Evolutionary conservation across 805 yeast genomes (phyloP).

Genomic region (Dipodascus albidus): DNA sequence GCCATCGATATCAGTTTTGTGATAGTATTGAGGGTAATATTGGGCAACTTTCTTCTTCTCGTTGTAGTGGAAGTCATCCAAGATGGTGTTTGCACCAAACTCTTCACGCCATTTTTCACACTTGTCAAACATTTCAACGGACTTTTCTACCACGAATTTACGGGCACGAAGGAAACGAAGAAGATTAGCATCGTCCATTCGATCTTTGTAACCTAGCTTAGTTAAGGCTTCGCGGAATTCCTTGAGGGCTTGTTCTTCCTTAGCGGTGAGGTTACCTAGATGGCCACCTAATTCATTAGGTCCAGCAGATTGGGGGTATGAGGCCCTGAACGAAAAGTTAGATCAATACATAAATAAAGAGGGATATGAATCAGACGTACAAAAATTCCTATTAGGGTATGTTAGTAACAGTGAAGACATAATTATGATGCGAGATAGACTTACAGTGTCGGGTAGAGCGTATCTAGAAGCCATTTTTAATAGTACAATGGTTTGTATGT

Average conservation of each 20-base stretch:
- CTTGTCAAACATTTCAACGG: slow-evolving; percentile 69
- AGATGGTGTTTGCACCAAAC: slow-evolving; percentile 76
- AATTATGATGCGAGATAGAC: background rate
- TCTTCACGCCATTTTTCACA: slow-evolving; percentile 91
- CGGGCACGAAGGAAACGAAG: slow-evolving; percentile 88
- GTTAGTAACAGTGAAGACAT: background rate
- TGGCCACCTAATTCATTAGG: slow-evolving; percentile 58
- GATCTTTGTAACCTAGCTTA: slow-evolving; percentile 56
- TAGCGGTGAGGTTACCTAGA: slow-evolving; percentile 66
- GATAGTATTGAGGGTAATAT: slow-evolving; percentile 93
- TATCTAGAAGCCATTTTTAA: background rate
- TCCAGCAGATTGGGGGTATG: slow-evolving; percentile 66
- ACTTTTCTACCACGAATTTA: slow-evolving; percentile 74
- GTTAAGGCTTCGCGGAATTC: slow-evolving; percentile 46
- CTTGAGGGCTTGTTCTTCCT: slow-evolving; percentile 49
- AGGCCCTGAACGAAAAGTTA: slow-evolving; percentile 25
- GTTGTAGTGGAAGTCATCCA: slow-evolving; percentile 80
- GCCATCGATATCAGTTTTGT: slow-evolving; percentile 93
- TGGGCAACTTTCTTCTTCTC: slow-evolving; percentile 86
- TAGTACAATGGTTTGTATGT: background rate
- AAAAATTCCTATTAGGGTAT: background rate
- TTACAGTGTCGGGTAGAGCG: background rate
- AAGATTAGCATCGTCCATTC: slow-evolving; percentile 77
- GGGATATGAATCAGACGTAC: background rate
- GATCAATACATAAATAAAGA: background rate